Base-by-base conservation (phyloP, 306 rosid genomes). In the Pyrus bretschneideri region DNA sequence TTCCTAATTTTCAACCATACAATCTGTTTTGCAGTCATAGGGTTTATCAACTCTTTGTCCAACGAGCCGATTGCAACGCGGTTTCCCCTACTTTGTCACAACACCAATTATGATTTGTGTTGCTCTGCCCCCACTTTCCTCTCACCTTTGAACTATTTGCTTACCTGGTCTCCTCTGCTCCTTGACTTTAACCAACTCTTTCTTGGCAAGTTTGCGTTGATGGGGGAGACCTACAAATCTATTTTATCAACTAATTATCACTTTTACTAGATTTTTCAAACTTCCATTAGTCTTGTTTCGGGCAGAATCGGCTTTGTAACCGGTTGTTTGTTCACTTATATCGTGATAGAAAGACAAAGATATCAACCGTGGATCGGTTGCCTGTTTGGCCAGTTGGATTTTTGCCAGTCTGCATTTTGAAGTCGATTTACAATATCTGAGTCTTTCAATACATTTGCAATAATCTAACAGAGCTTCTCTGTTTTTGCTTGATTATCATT, bases 41-140 rank as follows among this genome's bases (percentile, higher is more conserved):
- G 31, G n/a, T n/a, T 19, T 11, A 21, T 74, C 71, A 19, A 3
- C 21, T 49, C 58, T 63, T 31, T 33, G 69, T 57, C 77, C 12
- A 6, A 62, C 73, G 2, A 6, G 44, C 58, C 54, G 63, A 73
- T 44, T 12, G 54, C 52, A 70, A 58, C 82, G 82, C 87, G 81
- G 71, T 66, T 67, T 70, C 54, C 61, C 9, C 23, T 73, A 35
- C 22, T 22, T 54, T 65, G 49, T 68, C 35, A 51, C 65, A 46
- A 49, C 55, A 44, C 1, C 46, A 55, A 54, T 22, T 44, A 59
- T 55, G 9, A 38, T 12, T 6, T 27, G 22, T 14, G 4, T 11
- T 22, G 61, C 66, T 54, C 31, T 64, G 66, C 62, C 82, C 73
- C 68, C 74, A 52, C 73, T 11, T 65, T n/a, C 1, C 52, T 31